Conservation (phyloP, 208 protist species). For the Plasmodiophora brassicae region DNA sequence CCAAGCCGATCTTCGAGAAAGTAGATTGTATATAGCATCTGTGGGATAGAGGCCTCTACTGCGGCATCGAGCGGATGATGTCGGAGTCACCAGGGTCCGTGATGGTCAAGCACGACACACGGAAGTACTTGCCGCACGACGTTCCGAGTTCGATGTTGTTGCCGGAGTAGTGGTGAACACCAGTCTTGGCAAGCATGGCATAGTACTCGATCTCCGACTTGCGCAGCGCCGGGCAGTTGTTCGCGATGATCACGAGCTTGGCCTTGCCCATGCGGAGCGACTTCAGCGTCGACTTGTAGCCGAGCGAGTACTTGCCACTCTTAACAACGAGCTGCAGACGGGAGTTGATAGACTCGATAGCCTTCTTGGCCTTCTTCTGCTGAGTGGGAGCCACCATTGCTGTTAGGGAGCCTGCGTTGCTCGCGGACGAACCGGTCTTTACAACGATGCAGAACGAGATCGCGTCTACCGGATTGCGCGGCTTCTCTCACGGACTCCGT, state of each 20-base stretch:
- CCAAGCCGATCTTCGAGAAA: too few relatives aligned
- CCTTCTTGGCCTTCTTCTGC: conserved; percentile 64
- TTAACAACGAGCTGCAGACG: conserved; percentile 98
- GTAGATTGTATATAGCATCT: too few relatives aligned
- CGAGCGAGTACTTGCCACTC: conserved; percentile 96
- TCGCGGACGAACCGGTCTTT: conserved; percentile 3
- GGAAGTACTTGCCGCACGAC: conserved; percentile 97
- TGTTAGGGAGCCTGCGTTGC: not conserved
- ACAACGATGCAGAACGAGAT: not conserved
- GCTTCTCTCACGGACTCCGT: not conserved
- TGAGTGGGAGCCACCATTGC: conserved; percentile 13
- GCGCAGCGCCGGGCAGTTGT: conserved; percentile 95
- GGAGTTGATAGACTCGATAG: conserved; percentile 95
- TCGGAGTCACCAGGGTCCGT: conserved; percentile 92
- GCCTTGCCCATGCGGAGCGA: conserved; percentile 82
- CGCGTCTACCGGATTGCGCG: not conserved
- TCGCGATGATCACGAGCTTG: conserved; percentile 96
- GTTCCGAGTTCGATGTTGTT: conserved; percentile 97
- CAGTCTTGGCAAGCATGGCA: conserved; percentile 96
- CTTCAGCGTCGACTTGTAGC: conserved; percentile 92
- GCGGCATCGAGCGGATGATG: conserved; percentile 64
- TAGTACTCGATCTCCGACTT: conserved; percentile 99
- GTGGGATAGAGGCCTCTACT: conserved; percentile 23
- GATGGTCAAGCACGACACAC: conserved; percentile 88
- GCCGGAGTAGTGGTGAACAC: conserved; percentile 96